A percentile compares a stretch with the other conserved stretches of the same genome.
Conservation (phyloP, 2,329 filamentous ascomycete genomes). For the Raffaelea ambrosiae region DNA sequence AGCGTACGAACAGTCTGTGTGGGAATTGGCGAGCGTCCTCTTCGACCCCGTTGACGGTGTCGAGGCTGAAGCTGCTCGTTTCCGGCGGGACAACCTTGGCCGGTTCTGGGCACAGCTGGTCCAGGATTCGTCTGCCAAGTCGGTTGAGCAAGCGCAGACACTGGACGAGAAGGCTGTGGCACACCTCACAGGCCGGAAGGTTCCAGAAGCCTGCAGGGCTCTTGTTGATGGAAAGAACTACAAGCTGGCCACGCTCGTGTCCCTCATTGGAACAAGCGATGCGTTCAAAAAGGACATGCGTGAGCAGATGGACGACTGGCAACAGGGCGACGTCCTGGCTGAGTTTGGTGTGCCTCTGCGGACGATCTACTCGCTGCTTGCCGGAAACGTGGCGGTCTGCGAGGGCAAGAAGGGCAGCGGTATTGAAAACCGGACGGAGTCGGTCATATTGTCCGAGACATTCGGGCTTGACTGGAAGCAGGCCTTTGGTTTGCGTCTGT, state of each 20-base stretch:
- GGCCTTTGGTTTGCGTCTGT: conserved; percentile 82
- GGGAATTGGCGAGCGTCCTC: conserved; percentile 78
- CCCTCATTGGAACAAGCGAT: conserved; percentile 70
- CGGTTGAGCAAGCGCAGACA: conserved; percentile 50
- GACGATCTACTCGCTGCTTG: conserved; percentile 79
- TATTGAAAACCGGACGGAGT: conserved; percentile 69
- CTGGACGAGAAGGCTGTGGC: conserved; percentile 78
- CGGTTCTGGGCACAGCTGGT: conserved; percentile 60
- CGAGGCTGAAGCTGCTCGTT: conserved; percentile 24
- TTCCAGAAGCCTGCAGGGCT: conserved; percentile 74
- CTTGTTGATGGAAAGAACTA: conserved; percentile 70
- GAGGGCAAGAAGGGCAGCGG: conserved; percentile 66
- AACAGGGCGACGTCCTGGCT: conserved; percentile 69
- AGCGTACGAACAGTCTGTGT: conserved; percentile 64
- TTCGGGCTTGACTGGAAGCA: conserved; percentile 91
- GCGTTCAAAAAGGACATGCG: conserved; percentile 65
- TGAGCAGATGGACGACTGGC: conserved; percentile 78
- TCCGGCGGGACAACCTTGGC: conserved; percentile 57
- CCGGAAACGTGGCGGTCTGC: conserved; percentile 78
- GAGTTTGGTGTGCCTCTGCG: conserved; percentile 81
- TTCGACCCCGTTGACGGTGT: conserved; percentile 59
- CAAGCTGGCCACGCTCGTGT: conserved; percentile 21
- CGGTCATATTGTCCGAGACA: conserved; percentile 73
- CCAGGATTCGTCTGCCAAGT: conserved; percentile 40
- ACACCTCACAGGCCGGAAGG: conserved; percentile 67